phyloP scores from a whole-genome alignment of 2,329 filamentous ascomycete genomes.

The Huntiella bhutanensis region DNA sequence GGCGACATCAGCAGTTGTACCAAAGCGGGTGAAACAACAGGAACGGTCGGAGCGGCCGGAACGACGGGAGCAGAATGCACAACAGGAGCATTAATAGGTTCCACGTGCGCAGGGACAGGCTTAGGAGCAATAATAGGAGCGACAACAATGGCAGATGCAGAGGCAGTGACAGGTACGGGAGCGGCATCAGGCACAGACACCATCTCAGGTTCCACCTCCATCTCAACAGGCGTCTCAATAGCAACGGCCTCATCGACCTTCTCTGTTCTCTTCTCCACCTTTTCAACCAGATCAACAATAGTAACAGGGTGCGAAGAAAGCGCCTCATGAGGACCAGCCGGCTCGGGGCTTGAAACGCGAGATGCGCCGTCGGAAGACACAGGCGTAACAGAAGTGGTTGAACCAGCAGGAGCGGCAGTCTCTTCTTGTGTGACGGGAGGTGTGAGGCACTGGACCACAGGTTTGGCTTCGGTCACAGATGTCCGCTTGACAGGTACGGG shows the following conservation, averaged over 20 bases:
- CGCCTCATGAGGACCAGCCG: background rate
- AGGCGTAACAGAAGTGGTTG: background rate
- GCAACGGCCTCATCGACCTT: too few relatives aligned
- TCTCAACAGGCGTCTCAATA: too few relatives aligned
- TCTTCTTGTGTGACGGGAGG: too few relatives aligned
- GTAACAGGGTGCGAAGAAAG: conserved; percentile 4
- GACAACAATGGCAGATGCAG: background rate
- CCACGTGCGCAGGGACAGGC: background rate
- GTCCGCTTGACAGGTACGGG: background rate
- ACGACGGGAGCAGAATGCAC: background rate
- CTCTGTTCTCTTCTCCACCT: too few relatives aligned
- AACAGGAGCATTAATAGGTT: background rate
- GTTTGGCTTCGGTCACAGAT: background rate
- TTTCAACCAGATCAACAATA: background rate
- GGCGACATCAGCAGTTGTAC: conserved; percentile 1
- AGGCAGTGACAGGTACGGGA: background rate
- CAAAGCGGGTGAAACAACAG: background rate
- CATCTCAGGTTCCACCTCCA: background rate
- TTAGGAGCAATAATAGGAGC: background rate
- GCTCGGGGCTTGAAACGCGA: background rate
- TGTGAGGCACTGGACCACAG: background rate
- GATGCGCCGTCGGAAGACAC: background rate
- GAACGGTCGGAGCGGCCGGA: background rate
- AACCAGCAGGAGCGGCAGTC: background rate
- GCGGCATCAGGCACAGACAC: background rate